phyloP scores from a whole-genome alignment of 2,329 filamentous ascomycete genomes.

The Huntiella abstrusa region DNA sequence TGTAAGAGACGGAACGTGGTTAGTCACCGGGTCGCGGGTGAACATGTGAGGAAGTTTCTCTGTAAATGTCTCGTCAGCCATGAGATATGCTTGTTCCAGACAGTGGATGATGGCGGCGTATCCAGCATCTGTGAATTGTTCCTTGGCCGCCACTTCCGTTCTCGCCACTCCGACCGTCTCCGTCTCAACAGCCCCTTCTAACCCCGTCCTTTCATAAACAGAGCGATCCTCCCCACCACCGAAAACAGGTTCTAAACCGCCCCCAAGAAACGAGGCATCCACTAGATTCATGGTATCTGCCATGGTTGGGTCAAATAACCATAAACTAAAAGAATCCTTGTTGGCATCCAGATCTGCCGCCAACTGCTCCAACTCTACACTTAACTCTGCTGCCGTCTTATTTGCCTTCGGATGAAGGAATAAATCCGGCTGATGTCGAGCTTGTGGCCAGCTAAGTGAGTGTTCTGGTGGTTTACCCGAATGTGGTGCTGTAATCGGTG shows the following conservation, averaged over 20 bases:
- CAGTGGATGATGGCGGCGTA: constrained; percentile 13
- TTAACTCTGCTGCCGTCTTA: no score
- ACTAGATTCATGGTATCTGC: constrained; percentile 24
- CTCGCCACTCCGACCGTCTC: not conserved
- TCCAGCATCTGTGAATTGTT: constrained; percentile 20
- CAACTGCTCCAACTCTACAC: constrained; percentile 14
- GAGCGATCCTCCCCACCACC: no score
- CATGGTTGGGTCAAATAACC: constrained; percentile 30
- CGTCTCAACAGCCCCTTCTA: no score
- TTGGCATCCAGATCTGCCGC: constrained; percentile 1
- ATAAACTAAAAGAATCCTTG: constrained; percentile 29
- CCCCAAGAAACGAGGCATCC: constrained; percentile 28
- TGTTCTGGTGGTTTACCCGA: not conserved
- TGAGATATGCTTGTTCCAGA: constrained; percentile 2
- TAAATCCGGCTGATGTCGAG: not conserved
- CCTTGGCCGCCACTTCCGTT: not conserved
- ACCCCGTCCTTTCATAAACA: no score
- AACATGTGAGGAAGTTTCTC: no score
- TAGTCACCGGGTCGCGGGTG: no score
- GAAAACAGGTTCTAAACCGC: constrained; percentile 30
- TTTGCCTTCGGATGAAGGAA: constrained; percentile 8
- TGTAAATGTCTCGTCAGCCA: not conserved
- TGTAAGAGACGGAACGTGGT: constrained; percentile 33
- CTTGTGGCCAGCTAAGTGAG: not conserved
- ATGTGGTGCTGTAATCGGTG: not conserved